Evolutionary conservation across 1,139 yeast genomes (phyloP).

Genomic region (Hanseniaspora uvarum): DNA sequence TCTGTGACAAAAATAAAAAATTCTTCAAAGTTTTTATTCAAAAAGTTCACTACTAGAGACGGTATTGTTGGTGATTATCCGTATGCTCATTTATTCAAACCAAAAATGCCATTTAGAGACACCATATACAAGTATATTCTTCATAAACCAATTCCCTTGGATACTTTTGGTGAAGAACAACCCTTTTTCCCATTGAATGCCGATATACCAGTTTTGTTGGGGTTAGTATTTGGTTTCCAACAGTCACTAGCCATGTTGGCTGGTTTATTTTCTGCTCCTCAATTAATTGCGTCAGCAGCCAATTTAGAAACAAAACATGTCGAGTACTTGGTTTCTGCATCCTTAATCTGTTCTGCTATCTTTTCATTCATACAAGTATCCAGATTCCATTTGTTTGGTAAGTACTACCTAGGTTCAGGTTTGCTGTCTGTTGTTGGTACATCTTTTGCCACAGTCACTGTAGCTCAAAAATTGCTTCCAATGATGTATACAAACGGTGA

Average conservation of each 20-base stretch:
- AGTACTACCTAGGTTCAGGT: constrained; percentile 80
- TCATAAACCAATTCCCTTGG: constrained; percentile 20
- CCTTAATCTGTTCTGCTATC: constrained; percentile 66
- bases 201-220: constrained; percentile 68
- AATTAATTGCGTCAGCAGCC: constrained; percentile 54
- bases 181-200: constrained; percentile 75
- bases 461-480: constrained; percentile 65
- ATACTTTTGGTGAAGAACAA: constrained; percentile 43
- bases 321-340: constrained; percentile 67
- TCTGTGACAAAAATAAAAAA: constrained; percentile 17
- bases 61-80: constrained; percentile 79
- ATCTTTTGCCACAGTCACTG: constrained; percentile 75
- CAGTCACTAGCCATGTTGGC: constrained; percentile 86
- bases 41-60: constrained; percentile 55
- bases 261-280: constrained; percentile 80
- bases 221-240: constrained; percentile 70
- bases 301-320: constrained; percentile 42
- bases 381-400: constrained; percentile 60
- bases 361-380: constrained; percentile 70
- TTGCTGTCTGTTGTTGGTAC: constrained; percentile 81
- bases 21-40: constrained; percentile 19
- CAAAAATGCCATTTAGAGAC: constrained; percentile 53
- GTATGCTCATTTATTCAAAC: constrained; percentile 65
- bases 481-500: constrained; percentile 65
- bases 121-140: constrained; percentile 19